Evolutionary conservation across 129 eudicot genomes (phyloP).

Genomic region (Saussurea involucrata): DNA sequence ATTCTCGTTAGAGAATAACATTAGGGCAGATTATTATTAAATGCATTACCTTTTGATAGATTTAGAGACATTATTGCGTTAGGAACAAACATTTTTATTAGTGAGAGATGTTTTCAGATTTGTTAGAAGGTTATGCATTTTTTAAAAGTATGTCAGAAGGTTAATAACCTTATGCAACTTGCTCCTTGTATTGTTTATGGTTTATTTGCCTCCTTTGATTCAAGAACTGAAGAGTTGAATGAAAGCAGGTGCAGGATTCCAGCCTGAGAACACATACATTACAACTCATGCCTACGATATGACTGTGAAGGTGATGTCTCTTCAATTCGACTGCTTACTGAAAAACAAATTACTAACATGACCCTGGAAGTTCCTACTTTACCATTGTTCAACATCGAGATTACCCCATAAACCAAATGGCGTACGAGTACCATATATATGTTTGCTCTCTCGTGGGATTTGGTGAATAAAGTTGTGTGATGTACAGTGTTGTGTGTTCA

Average conservation of each 20-base stretch:
- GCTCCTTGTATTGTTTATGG: not conserved
- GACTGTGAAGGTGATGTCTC: constrained; percentile 31
- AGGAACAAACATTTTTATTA: not conserved
- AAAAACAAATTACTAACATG: constrained; percentile 20
- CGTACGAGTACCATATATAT: not conserved
- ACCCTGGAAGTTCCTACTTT: constrained; percentile 3
- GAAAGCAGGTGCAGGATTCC: constrained; percentile 57
- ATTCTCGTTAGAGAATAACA: not conserved
- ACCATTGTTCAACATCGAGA: not conserved
- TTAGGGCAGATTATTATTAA: not conserved
- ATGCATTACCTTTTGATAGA: not conserved
- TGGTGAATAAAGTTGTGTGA: not conserved
- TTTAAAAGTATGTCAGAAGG: not conserved
- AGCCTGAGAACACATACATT: constrained; percentile 58
- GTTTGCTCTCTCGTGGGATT: not conserved
- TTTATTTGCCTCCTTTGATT: not conserved
- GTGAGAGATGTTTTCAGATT: not conserved
- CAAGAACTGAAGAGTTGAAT: not conserved
- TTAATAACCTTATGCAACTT: not conserved
- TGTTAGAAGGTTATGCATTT: not conserved
- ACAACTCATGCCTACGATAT: constrained; percentile 37
- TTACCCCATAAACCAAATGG: constrained; percentile 3
- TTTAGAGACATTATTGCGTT: not conserved
- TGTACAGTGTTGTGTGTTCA: not conserved
- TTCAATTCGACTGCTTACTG: constrained; percentile 29